Evolutionary conservation across 2,329 filamentous ascomycete species (phyloP).

Genomic region (Neonectria punicea): DNA sequence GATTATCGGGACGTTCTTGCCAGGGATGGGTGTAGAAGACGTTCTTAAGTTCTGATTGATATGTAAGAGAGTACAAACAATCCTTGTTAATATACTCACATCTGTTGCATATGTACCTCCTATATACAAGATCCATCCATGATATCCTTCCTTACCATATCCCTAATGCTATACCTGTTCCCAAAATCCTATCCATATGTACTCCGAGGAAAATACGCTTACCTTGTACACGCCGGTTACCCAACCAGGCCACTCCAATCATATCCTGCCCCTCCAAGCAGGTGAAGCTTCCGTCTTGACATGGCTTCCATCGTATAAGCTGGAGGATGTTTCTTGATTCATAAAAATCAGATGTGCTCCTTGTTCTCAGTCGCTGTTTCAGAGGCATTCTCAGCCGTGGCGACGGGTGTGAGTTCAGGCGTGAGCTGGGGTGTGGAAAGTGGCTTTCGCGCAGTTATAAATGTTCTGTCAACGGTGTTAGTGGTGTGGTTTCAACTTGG

Average conservation of each 20-base stretch:
- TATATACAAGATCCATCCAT: not conserved
- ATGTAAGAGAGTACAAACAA: not conserved
- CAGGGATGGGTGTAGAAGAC: not conserved
- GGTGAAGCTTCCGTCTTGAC: not conserved
- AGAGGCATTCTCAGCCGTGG: not conserved
- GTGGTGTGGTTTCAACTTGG: not conserved
- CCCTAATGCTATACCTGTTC: not conserved
- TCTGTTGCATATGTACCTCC: not conserved
- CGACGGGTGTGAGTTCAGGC: not conserved
- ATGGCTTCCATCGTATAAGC: not conserved
- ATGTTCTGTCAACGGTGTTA: slow-evolving; percentile 38
- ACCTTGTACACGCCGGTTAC: not conserved
- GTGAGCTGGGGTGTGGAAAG: not conserved
- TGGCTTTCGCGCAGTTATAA: slow-evolving; percentile 48
- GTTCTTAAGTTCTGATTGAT: not conserved
- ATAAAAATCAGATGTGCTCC: not conserved
- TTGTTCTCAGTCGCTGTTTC: not conserved
- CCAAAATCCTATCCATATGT: not conserved
- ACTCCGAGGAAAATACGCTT: not conserved
- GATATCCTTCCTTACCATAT: not conserved
- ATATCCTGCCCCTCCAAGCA: not conserved
- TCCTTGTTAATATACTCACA: not conserved
- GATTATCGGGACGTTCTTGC: not conserved
- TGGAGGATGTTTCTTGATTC: not conserved
- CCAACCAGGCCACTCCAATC: not conserved